phyloP scores from a whole-genome alignment of 257 asterid genomes.

The Salvia miltiorrhiza region DNA sequence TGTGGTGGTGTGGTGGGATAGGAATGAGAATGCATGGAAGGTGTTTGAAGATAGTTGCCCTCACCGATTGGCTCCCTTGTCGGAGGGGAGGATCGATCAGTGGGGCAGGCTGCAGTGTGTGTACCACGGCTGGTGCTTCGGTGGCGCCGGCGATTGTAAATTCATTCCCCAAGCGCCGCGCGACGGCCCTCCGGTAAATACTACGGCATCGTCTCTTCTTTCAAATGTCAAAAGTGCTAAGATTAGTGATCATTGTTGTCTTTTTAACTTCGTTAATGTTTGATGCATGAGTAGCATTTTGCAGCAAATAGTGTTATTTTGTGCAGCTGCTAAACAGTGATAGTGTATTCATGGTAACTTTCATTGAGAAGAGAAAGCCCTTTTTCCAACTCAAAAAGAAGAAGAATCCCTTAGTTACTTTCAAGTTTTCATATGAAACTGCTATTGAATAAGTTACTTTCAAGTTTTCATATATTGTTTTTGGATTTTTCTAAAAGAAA shows the following conservation, averaged over 20 bases:
- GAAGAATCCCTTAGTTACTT: no score
- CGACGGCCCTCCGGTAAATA: conserved; percentile 72
- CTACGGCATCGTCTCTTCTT: not conserved
- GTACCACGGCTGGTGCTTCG: conserved; percentile 92
- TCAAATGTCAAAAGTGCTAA: not conserved
- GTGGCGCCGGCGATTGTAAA: conserved; percentile 78
- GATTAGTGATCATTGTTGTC: not conserved
- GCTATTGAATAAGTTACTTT: no score
- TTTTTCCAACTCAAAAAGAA: no score
- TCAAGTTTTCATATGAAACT: no score
- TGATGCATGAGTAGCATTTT: no score
- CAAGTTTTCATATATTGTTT: no score
- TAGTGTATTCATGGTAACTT: no score
- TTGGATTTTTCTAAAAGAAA: no score
- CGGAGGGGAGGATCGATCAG: conserved; percentile 91
- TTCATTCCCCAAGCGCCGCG: conserved; percentile 85
- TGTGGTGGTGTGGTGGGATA: conserved; percentile 83
- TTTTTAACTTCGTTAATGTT: not conserved
- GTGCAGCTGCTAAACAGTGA: no score
- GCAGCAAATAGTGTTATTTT: no score
- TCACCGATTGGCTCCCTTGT: conserved; percentile 80
- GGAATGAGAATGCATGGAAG: conserved; percentile 70
- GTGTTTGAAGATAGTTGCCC: conserved; percentile 87
- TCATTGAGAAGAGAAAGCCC: no score
- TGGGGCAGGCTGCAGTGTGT: conserved; percentile 94